Percentiles rank a stretch among this genome's conserved stretches.
phyloP scores from a whole-genome alignment of 306 rosid genomes.

The Parietaria judaica region DNA sequence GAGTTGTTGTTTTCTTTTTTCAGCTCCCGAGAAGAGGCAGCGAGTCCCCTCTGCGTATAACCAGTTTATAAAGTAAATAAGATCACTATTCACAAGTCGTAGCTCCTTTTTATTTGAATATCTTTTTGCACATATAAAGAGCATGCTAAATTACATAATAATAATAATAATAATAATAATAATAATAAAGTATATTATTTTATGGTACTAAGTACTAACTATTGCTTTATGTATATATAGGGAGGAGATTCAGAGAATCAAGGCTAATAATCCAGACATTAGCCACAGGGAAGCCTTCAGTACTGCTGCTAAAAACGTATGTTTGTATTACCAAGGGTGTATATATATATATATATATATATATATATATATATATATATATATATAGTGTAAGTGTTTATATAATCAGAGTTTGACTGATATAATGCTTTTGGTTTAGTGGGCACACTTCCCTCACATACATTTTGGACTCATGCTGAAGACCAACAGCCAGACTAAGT shows the following conservation, averaged over 20 bases:
- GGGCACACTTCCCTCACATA: conserved; percentile 99
- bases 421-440: conserved; percentile 29
- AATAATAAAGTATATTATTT: background rate
- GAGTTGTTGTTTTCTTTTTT: conserved; percentile 60
- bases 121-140: background rate
- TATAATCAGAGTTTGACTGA: background rate
- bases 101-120: conserved; percentile 5
- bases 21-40: conserved; percentile 99
- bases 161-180: no score
- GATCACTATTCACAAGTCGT: background rate
- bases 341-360: background rate
- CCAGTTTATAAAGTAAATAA: conserved; percentile 91
- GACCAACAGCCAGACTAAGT: conserved; percentile 71
- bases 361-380: background rate
- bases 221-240: conserved; percentile 21
- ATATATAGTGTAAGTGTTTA: no score
- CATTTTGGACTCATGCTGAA: conserved; percentile 95
- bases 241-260: conserved; percentile 98
- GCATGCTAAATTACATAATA: background rate
- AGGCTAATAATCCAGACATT: conserved; percentile 92
- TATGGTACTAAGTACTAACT: background rate
- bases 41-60: conserved; percentile 99
- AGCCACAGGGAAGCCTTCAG: conserved; percentile 98
- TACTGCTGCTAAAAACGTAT: conserved; percentile 93
- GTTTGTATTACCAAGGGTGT: background rate